Conservation (phyloP, 2,329 filamentous ascomycete species). For the Aspergillus fumigatus region DNA sequence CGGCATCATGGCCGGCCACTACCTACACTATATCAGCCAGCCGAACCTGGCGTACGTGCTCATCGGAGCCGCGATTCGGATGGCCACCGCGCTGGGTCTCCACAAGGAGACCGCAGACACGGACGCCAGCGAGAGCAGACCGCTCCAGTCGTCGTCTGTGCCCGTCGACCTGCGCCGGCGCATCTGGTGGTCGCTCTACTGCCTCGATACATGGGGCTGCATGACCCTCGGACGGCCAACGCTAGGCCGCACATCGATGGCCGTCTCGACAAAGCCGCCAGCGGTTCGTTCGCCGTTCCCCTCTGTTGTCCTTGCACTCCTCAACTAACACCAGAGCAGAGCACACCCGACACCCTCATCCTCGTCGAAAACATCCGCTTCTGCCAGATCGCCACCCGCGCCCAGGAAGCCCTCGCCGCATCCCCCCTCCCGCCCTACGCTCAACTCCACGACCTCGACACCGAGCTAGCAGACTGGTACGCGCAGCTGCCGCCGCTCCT, state of each 20-base stretch:
- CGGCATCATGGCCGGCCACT: conserved; percentile 66
- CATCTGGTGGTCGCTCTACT: conserved; percentile 69
- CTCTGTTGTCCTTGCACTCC: conserved; percentile 10
- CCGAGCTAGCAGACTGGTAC: conserved; percentile 65
- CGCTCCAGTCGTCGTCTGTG: conserved; percentile 40
- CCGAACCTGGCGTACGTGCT: conserved; percentile 71
- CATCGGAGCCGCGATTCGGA: conserved; percentile 64
- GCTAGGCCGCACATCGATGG: conserved; percentile 60
- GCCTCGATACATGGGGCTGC: conserved; percentile 66
- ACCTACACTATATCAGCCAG: conserved; percentile 69
- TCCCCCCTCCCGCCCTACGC: conserved; percentile 58
- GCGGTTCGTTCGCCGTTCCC: not conserved
- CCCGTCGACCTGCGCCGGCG: conserved; percentile 57
- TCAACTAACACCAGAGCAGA: conserved; percentile 37
- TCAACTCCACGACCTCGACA: conserved; percentile 61
- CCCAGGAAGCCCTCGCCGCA: conserved; percentile 68
- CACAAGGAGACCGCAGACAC: conserved; percentile 56
- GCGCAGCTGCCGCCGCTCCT: conserved; percentile 63
- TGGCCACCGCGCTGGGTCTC: conserved; percentile 66
- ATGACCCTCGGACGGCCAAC: conserved; percentile 65
- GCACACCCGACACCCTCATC: conserved; percentile 59
- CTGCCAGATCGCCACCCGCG: conserved; percentile 68
- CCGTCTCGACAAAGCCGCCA: conserved; percentile 59
- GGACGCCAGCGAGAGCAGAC: conserved; percentile 21
- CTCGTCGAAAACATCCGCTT: conserved; percentile 70